A percentile compares a stretch with the other conserved stretches of the same genome.
Conservation (phyloP, 2,329 filamentous ascomycete species). For the Camptophora hylomeconis region DNA sequence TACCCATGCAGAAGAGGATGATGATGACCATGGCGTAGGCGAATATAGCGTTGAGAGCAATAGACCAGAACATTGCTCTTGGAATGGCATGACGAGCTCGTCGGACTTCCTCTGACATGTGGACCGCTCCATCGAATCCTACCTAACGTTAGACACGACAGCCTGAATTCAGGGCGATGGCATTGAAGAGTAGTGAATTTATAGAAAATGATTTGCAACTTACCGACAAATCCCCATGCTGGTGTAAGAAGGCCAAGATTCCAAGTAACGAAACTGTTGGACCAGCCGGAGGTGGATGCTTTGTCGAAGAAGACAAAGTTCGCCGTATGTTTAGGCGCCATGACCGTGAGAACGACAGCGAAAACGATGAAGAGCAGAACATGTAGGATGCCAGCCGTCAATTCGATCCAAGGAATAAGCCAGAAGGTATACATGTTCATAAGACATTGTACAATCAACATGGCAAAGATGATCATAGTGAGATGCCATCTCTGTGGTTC, state of each 20-base stretch:
- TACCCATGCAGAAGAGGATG: slow-evolving; percentile 23
- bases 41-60: slow-evolving; percentile 22
- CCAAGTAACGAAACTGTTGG: slow-evolving; percentile 21
- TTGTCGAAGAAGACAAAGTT: slow-evolving; percentile 22
- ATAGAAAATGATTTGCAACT: slow-evolving; percentile 6
- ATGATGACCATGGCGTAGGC: slow-evolving; percentile 25
- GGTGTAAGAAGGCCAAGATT: slow-evolving; percentile 25
- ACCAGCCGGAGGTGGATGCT: slow-evolving; percentile 20
- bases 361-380: slow-evolving; percentile 24
- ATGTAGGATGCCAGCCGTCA: slow-evolving; percentile 22
- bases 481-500: slow-evolving; percentile 19
- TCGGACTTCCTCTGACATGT: slow-evolving; percentile 27
- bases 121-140: slow-evolving; percentile 16
- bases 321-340: slow-evolving; percentile 21
- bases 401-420: slow-evolving; percentile 26
- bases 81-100: slow-evolving; percentile 23
- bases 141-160: slow-evolving; percentile 5
- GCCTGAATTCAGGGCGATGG: no score
- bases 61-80: slow-evolving; percentile 24
- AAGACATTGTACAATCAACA: slow-evolving; percentile 19
- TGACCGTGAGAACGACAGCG: slow-evolving; percentile 20
- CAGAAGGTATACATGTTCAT: slow-evolving; percentile 23
- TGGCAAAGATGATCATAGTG: slow-evolving; percentile 19
- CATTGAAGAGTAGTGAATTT: neutral
- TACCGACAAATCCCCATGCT: slow-evolving; percentile 20